These are phyloP conservation scores for Verticillium isaacii DNA, from an alignment of 2,329 filamentous ascomycete species.

Conservation along the genomic window DNA sequence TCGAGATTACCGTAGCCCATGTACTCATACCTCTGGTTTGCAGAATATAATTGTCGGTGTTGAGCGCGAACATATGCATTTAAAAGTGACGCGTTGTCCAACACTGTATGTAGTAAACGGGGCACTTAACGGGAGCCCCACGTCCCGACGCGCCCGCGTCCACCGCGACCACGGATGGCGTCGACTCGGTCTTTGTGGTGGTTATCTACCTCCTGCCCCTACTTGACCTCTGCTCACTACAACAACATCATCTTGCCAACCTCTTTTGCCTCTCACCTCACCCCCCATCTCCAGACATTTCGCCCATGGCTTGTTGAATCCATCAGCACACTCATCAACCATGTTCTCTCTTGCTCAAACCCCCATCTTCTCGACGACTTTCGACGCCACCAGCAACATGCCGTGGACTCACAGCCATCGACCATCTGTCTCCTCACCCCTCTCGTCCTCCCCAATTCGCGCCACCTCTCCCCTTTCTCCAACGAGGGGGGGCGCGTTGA, in stretches of 20 bases:
- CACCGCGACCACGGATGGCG: constrained; percentile 17
- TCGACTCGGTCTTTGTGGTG: constrained; percentile 1
- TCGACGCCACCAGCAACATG: not conserved
- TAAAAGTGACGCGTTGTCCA: too few relatives aligned
- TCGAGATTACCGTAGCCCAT: too few relatives aligned
- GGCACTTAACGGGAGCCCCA: constrained; percentile 9
- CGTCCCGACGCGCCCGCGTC: constrained; percentile 24
- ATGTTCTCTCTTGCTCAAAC: constrained; percentile 38
- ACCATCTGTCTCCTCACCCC: constrained; percentile 48
- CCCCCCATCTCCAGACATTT: not conserved
- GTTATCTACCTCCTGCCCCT: not conserved
- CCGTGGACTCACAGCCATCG: constrained; percentile 15
- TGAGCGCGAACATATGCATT: not conserved
- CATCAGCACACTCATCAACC: constrained; percentile 5
- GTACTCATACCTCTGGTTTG: too few relatives aligned
- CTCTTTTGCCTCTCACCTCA: not conserved
- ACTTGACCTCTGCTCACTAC: not conserved
- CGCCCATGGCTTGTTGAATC: not conserved
- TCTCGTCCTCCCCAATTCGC: constrained; percentile 55
- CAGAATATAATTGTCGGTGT: too few relatives aligned
- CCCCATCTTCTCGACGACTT: constrained; percentile 32
- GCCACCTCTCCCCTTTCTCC: constrained; percentile 43
- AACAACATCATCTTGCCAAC: not conserved
- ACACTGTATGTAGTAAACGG: not conserved
- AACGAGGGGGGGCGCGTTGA: constrained; percentile 32